Base-by-base conservation (phyloP, 352 stramenopile species). In the Halophytophthora polymorphica region DNA sequence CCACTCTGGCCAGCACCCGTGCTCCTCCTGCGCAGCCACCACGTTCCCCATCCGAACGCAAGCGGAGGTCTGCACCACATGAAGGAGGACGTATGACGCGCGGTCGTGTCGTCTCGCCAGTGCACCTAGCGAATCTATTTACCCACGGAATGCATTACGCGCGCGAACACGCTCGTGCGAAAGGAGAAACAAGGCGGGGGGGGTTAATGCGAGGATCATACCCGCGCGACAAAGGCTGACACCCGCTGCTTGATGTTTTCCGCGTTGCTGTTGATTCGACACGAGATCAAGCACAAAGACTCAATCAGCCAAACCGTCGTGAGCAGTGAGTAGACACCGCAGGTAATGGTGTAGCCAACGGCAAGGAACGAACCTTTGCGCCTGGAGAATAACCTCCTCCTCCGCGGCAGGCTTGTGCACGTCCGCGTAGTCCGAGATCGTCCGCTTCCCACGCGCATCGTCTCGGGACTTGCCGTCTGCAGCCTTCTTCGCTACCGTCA, bases 401-500 rank as follows among this genome's bases (percentile, higher is more conserved):
- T 68, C 62, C 5, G 59, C 49, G 18, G 59, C 72, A 1, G 64
- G 62, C 45, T 68, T 78, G 67, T 95, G 84, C 12, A 91, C 81
- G 19, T 76, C 60, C 3, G 52, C 37, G 46, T 95, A 95, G 58
- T 90, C 80, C 0, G 76, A 62, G 35, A 88, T 82, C 43, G 88
- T 90, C 12, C 73, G 64, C 41, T 80, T 51, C 0, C 84, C 84
- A 23, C 84, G 84, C 7, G 71, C 71, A 37, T 95, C 80, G 45
- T 95, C 84, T 0, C 83, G 69, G 10, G 64, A 51, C 50, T 93
- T 95, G 5, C 80, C 79, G 8, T 69, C 60, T 18, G 71, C 73
- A n/a, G 78, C 79, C 22, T 78, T 85, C 41, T 72, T 71, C 4
- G 66, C 71, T 38, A 94, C 71, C 12, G 68, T 65, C 47, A 40